Percentiles rank a stretch among this genome's conserved stretches.
Evolutionary conservation across 352 stramenopile species (phyloP).

Genomic region (Thraustochytrium sp.): DNA sequence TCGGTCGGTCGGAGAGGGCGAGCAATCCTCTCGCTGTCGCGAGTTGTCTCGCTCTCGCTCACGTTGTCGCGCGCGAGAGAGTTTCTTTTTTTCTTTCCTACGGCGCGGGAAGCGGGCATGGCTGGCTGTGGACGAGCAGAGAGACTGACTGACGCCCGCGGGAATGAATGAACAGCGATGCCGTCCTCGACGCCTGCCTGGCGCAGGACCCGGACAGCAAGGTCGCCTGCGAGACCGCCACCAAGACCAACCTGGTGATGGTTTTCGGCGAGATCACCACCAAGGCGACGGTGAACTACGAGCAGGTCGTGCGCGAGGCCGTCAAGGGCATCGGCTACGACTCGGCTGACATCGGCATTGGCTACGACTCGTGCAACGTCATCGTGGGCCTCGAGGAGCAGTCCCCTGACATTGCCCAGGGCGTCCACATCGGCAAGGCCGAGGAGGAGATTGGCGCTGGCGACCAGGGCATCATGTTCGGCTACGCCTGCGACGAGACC

Average conservation of each 20-base stretch:
- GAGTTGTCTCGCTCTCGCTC: too few relatives aligned
- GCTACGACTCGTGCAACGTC: slow-evolving; percentile 99
- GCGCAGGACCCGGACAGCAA: slow-evolving; percentile 94
- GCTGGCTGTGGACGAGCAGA: too few relatives aligned
- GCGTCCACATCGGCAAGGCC: slow-evolving; percentile 87
- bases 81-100: too few relatives aligned
- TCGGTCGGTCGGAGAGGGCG: too few relatives aligned
- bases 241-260: slow-evolving; percentile 99
- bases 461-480: slow-evolving; percentile 95
- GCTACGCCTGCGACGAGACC: slow-evolving; percentile 96
- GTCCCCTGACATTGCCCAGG: slow-evolving; percentile 97
- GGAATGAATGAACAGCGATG: slow-evolving; percentile 61
- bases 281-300: slow-evolving; percentile 97
- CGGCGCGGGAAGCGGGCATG: too few relatives aligned
- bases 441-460: slow-evolving; percentile 95
- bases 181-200: slow-evolving; percentile 95
- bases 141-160: too few relatives aligned
- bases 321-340: slow-evolving; percentile 99
- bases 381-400: slow-evolving; percentile 99
- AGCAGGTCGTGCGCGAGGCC: slow-evolving; percentile 93
- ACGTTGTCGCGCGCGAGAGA: too few relatives aligned
- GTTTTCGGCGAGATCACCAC: slow-evolving; percentile 99
- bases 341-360: slow-evolving; percentile 94
- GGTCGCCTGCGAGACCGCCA: slow-evolving; percentile 93
- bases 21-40: too few relatives aligned